Evolutionary conservation across 352 stramenopile genomes (phyloP).

Genomic region (Paralagenidium karlingii): DNA sequence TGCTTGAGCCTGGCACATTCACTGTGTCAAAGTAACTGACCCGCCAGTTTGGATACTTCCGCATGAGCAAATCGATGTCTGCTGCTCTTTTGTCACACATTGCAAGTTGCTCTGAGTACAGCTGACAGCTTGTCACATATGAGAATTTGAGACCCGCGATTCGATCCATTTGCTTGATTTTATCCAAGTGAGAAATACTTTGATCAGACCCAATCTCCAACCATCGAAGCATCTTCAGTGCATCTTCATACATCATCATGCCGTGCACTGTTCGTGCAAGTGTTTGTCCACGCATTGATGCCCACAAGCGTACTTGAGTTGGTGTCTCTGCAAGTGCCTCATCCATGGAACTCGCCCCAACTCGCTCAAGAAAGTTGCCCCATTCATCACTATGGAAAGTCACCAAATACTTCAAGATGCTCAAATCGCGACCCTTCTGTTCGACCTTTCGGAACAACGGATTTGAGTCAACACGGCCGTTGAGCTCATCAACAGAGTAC

Average conservation of each 20-base stretch:
- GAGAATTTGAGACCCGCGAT: constrained; percentile 82
- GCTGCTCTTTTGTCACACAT: constrained; percentile 62
- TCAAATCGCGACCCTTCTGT: constrained; percentile 69
- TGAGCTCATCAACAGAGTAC: constrained; percentile 76
- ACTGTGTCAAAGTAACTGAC: constrained; percentile 85
- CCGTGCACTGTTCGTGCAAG: constrained; percentile 76
- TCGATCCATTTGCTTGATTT: constrained; percentile 84
- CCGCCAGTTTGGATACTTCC: constrained; percentile 91
- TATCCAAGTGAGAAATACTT: constrained; percentile 73
- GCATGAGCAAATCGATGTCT: constrained; percentile 97
- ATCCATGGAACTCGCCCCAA: constrained; percentile 58
- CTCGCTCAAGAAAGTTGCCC: constrained; percentile 79
- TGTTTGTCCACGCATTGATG: constrained; percentile 77
- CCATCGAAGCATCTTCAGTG: constrained; percentile 82
- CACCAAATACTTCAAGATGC: constrained; percentile 82
- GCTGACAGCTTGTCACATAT: constrained; percentile 84
- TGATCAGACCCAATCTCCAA: constrained; percentile 79
- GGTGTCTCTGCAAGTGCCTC: constrained; percentile 70
- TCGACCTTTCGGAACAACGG: constrained; percentile 80
- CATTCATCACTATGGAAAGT: constrained; percentile 83
- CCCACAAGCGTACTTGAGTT: constrained; percentile 77
- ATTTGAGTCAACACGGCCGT: constrained; percentile 69
- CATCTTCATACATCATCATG: constrained; percentile 87
- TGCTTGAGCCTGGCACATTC: constrained; percentile 47
- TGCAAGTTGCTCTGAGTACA: constrained; percentile 75